Base-by-base conservation (phyloP, 176 grass and related monocot genomes). In the Eremochloa ophiuroides region DNA sequence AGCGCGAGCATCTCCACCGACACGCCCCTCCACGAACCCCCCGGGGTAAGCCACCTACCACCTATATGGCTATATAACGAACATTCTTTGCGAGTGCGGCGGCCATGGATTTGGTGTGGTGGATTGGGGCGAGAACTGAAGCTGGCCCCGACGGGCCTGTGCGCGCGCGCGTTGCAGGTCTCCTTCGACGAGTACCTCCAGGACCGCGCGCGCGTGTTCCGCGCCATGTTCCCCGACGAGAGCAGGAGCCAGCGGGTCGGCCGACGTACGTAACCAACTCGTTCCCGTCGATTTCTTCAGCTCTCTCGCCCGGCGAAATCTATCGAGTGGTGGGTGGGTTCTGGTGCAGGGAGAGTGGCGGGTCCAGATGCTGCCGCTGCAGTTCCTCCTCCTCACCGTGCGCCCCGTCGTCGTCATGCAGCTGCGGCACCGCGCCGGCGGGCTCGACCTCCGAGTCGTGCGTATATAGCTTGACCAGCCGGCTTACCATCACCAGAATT, bases 201-300 rank as follows among this genome's bases (percentile, higher is more conserved):
- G 61, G 85, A 94, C 84, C 77, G 74, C 38, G 68, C 84, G 12
- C 85, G 89, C 73, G 74, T 94, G 68, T 94, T 94, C 89, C 87
- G 82, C 68, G 89, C 93, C 47, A 94, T 92, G 89, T 94, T 92
- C 85, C 93, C 89, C 47, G 93, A 94, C 85, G 83, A 92, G 78
- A 66, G 47, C 80, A 62, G 89, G 29, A 88, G 87, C 84, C 47
- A 89, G 84, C 85, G 82, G 62, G 50, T 94, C 17, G 87, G 80
- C 85, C 85, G 93, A 94, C n/a, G 93, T 91, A 74, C 0, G 35
- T 71, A 10, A 47, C 37, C 13, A 55, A 35, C 48, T 23, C 28
- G 3, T 39, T 14, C 28, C 62, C 16, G 46, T 38, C 31, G 12
- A 10, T 53, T 68, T 53, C 41, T 10, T 3, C 34, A 38, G 2